These are phyloP conservation scores for Penicillium sp. DNA, from an alignment of 2,329 filamentous ascomycete genomes.

Conservation along the genomic window DNA sequence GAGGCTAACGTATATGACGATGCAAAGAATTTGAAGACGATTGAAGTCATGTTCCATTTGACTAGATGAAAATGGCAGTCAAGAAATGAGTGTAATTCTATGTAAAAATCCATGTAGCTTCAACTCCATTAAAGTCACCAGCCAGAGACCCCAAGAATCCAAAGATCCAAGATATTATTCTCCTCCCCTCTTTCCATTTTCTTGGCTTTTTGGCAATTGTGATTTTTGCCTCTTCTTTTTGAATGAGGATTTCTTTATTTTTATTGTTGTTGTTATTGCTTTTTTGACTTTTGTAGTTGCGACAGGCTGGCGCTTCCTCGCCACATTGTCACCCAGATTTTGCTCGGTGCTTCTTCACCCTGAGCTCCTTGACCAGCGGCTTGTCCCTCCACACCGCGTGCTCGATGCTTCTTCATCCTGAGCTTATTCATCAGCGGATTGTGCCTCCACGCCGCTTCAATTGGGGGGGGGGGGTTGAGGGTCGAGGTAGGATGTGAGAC, in stretches of 20 bases:
- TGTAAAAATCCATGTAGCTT: neutral
- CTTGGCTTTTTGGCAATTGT: neutral
- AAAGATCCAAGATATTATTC: neutral
- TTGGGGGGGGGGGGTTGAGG: neutral
- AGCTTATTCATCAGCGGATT: neutral
- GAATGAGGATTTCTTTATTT: neutral
- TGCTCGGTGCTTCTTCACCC: neutral
- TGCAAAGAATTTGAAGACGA: neutral
- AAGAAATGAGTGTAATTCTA: neutral
- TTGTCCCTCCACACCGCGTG: neutral
- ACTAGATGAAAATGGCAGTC: neutral
- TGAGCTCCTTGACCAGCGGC: neutral
- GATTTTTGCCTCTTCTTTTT: neutral
- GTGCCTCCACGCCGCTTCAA: neutral
- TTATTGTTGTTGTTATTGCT: neutral
- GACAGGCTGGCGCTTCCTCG: neutral
- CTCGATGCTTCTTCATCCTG: neutral
- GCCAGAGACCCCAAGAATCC: neutral
- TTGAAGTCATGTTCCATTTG: neutral
- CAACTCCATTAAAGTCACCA: neutral
- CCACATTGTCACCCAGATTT: neutral
- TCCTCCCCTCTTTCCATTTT: neutral
- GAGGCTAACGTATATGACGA: neutral
- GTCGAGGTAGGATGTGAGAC: neutral
- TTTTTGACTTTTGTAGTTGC: neutral